A percentile compares a stretch with the other conserved stretches of the same genome.
phyloP scores from a whole-genome alignment of 139 green algal genomes.

The Chlorella sp. region DNA sequence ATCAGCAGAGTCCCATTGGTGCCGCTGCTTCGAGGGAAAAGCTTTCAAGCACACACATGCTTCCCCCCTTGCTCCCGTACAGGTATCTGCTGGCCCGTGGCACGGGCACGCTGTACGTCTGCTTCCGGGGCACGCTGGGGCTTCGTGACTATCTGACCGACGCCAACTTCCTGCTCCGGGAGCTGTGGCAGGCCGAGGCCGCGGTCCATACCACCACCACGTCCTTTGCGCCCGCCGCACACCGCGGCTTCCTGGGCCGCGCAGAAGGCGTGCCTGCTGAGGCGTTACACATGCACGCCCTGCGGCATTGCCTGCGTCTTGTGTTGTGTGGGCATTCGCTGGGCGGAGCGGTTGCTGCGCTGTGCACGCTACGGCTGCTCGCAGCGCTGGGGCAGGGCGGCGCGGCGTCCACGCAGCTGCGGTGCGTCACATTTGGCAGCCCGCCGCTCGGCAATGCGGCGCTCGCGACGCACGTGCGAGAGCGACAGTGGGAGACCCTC shows the following conservation, averaged over 20 bases:
- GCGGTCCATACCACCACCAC: background rate
- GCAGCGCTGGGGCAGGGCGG: background rate
- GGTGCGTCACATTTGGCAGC: slow-evolving; percentile 25
- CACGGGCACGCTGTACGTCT: slow-evolving; percentile 7
- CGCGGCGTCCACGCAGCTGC: background rate
- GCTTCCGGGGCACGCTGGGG: slow-evolving; percentile 35
- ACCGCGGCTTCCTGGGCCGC: slow-evolving; percentile 36
- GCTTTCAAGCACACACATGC: background rate
- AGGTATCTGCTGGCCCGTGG: slow-evolving; percentile 15
- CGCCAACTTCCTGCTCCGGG: slow-evolving; percentile 11
- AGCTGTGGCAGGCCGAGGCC: slow-evolving; percentile 1
- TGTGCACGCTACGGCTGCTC: slow-evolving; percentile 35
- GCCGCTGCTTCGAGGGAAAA: background rate
- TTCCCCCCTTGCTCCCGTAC: background rate
- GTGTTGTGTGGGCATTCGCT: slow-evolving; percentile 37
- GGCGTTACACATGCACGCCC: slow-evolving; percentile 17
- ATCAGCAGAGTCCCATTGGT: background rate
- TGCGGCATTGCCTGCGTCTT: slow-evolving; percentile 18
- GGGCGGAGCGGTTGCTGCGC: slow-evolving; percentile 26
- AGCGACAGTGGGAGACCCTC: background rate
- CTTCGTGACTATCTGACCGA: slow-evolving; percentile 9
- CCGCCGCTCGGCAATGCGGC: slow-evolving; percentile 18
- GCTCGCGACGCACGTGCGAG: background rate
- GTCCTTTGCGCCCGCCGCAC: background rate
- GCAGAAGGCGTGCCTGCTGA: slow-evolving; percentile 23